These are phyloP conservation scores for Lodderomyces beijingensis DNA, from an alignment of 1,139 yeast species.

Conservation along the genomic window DNA sequence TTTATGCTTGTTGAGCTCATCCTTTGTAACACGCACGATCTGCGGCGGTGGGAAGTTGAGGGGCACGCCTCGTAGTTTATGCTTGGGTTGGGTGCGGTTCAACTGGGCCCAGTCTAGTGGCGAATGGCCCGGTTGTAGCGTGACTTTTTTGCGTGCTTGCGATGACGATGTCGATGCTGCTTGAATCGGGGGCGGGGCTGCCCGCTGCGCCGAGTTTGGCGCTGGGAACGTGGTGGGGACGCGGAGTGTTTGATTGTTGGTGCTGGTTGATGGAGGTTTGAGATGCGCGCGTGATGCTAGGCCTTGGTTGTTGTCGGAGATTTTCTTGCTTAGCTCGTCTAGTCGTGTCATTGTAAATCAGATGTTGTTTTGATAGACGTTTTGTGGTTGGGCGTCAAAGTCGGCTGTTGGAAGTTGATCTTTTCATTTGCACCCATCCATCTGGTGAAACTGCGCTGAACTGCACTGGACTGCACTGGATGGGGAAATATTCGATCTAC, in stretches of 20 bases:
- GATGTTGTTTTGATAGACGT: no score
- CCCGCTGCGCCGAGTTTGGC: constrained; percentile 4
- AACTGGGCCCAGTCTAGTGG: constrained; percentile 82
- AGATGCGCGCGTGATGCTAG: constrained; percentile 6
- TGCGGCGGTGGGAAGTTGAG: constrained; percentile 41
- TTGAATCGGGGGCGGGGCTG: constrained; percentile 11
- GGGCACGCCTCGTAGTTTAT: constrained; percentile 36
- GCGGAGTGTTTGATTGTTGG: not conserved
- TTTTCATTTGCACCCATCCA: no score
- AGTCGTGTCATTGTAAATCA: constrained; percentile 3
- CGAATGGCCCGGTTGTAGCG: constrained; percentile 73
- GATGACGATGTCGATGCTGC: constrained; percentile 1
- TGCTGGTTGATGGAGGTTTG: no score
- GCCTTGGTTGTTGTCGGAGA: constrained; percentile 5
- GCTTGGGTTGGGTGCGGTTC: constrained; percentile 29
- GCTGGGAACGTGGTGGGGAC: constrained; percentile 13
- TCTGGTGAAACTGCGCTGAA: no score
- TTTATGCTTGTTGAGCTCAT: constrained; percentile 59
- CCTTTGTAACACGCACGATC: constrained; percentile 50
- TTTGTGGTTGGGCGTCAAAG: no score
- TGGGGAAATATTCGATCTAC: no score
- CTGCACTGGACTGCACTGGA: no score
- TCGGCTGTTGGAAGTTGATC: no score
- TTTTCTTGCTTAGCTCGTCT: constrained; percentile 9
- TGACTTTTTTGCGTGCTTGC: constrained; percentile 48